These are phyloP conservation scores for Neohortaea acidophila DNA, from an alignment of 495 filamentous ascomycete species.

Conservation along the genomic window DNA sequence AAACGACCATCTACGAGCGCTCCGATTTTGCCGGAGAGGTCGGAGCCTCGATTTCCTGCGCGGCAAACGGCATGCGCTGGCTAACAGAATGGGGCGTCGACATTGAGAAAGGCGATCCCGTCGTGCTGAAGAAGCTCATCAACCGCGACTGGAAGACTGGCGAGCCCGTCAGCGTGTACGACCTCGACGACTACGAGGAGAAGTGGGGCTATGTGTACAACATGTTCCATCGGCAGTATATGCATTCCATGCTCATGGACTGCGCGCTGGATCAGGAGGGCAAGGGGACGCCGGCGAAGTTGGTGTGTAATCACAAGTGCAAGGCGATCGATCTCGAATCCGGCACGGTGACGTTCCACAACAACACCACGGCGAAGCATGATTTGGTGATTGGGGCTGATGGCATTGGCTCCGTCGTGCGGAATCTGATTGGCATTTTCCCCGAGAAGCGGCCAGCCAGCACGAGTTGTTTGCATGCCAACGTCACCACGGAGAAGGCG, in stretches of 20 bases:
- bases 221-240: conserved; percentile 42
- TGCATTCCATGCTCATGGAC: conserved; percentile 41
- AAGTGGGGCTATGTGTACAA: conserved; percentile 28
- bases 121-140: conserved; percentile 35
- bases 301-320: conserved; percentile 32
- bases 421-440: conserved; percentile 29
- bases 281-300: conserved; percentile 29
- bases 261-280: conserved; percentile 30
- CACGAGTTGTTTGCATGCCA: conserved; percentile 34
- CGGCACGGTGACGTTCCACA: conserved; percentile 5
- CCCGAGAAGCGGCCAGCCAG: conserved; percentile 33
- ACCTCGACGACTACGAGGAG: conserved; percentile 25
- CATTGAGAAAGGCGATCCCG: conserved; percentile 31
- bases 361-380: conserved; percentile 7
- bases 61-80: conserved; percentile 7
- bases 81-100: conserved; percentile 5
- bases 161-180: conserved; percentile 32
- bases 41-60: conserved; percentile 9
- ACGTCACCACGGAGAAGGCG: conserved; percentile 14
- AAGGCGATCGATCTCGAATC: conserved; percentile 22
- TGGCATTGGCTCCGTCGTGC: conserved; percentile 29
- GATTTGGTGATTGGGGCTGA: conserved; percentile 27
- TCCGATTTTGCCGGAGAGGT: conserved; percentile 10
- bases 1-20: conserved; percentile 25
- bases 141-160: conserved; percentile 38